Evolutionary conservation across 148 eudicot genomes (phyloP).

Genomic region (Hydrangea macrophylla): DNA sequence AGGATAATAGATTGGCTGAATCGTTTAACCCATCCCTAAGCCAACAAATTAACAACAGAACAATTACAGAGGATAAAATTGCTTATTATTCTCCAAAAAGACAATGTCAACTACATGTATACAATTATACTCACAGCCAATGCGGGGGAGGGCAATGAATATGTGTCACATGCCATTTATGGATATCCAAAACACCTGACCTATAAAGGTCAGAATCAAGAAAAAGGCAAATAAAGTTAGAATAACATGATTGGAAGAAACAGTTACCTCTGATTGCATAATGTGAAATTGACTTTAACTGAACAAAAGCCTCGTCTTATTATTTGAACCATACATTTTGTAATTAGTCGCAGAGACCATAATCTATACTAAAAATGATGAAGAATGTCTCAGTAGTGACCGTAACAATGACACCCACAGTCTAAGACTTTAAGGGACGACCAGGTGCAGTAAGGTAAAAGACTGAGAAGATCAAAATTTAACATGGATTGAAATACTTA

Average conservation of each 20-base stretch:
- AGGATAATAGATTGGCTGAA: slow-evolving; percentile 31
- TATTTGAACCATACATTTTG: no score
- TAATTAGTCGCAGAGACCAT: no score
- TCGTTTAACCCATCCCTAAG: slow-evolving; percentile 46
- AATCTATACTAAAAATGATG: no score
- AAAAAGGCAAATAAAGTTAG: background rate
- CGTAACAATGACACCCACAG: no score
- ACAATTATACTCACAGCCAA: slow-evolving; percentile 70
- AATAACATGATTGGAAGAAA: background rate
- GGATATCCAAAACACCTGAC: slow-evolving; percentile 86
- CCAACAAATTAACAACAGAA: slow-evolving; percentile 14
- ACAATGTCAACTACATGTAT: background rate
- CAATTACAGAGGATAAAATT: background rate
- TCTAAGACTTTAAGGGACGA: no score
- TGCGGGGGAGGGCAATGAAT: slow-evolving; percentile 98
- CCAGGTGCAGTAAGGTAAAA: no score
- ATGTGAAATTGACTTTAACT: background rate
- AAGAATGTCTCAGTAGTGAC: no score
- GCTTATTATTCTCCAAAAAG: background rate
- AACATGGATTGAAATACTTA: no score
- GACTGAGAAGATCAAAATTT: no score
- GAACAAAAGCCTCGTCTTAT: background rate
- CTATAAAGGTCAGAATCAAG: slow-evolving; percentile 26
- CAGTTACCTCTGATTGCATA: background rate
- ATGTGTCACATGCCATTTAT: slow-evolving; percentile 68